Percentiles rank a stretch among this genome's conserved stretches.
These are phyloP conservation scores for Jaenimonas drosophilae DNA, from an alignment of 208 protist genomes.

Conservation along the genomic window DNA sequence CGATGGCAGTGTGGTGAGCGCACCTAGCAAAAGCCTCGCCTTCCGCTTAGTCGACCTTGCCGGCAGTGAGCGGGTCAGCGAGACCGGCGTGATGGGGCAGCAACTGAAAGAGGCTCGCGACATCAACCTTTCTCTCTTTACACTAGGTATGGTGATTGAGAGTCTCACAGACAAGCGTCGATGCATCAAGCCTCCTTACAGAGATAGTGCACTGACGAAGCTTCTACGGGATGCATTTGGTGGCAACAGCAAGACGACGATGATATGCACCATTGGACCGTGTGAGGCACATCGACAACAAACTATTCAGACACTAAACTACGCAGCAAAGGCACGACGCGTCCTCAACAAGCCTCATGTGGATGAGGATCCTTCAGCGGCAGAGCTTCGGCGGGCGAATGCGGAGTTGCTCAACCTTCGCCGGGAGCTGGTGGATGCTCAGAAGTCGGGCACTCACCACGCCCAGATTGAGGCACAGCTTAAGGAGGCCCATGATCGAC, in stretches of 20 bases:
- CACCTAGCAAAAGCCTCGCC: slow-evolving; percentile 48
- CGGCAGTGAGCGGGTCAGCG: slow-evolving; percentile 77
- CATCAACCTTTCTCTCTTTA: slow-evolving; percentile 84
- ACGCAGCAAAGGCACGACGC: slow-evolving; percentile 65
- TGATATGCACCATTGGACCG: slow-evolving; percentile 78
- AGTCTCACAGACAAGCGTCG: slow-evolving; percentile 52
- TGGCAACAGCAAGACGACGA: slow-evolving; percentile 86
- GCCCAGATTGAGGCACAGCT: slow-evolving; percentile 38
- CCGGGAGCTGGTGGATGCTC: slow-evolving; percentile 34
- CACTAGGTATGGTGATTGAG: slow-evolving; percentile 82
- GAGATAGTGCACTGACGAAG: slow-evolving; percentile 80
- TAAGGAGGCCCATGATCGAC: slow-evolving; percentile 26
- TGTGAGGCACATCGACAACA: slow-evolving; percentile 35
- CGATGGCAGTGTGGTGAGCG: slow-evolving; percentile 43
- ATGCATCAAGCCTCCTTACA: slow-evolving; percentile 69
- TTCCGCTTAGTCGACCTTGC: slow-evolving; percentile 84
- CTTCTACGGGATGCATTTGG: slow-evolving; percentile 81
- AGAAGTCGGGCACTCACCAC: slow-evolving; percentile 19
- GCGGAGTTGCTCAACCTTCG: slow-evolving; percentile 50
- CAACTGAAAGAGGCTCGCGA: slow-evolving; percentile 76
- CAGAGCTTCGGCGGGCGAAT: slow-evolving; percentile 56
- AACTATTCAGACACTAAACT: slow-evolving; percentile 79
- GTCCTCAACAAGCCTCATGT: slow-evolving; percentile 71
- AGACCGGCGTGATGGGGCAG: slow-evolving; percentile 60
- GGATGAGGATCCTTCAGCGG: slow-evolving; percentile 67